Evolutionary conservation across 129 eudicot species (phyloP).

Genomic region (Escallonia herrerae): DNA sequence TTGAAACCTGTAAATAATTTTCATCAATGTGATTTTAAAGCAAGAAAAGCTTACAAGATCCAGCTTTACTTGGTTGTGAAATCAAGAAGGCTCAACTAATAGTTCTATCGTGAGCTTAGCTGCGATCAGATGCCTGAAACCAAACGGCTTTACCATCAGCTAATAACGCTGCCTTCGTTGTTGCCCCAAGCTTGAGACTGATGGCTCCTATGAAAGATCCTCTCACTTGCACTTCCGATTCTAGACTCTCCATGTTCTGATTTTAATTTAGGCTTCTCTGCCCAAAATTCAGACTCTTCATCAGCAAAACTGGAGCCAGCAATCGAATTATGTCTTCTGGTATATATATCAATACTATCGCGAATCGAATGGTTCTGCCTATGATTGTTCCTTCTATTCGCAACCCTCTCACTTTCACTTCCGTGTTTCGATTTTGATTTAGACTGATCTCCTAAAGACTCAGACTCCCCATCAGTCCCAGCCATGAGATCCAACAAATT

Average conservation of each 20-base stretch:
- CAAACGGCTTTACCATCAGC: too few species aligned
- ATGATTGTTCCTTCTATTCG: conserved; percentile 6
- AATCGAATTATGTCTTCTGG: conserved; percentile 18
- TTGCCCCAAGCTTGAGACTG: too few species aligned
- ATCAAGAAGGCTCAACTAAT: conserved; percentile 6
- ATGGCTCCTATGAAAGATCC: too few species aligned
- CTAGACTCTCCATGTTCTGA: too few species aligned
- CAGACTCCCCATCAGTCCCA: conserved; percentile 23
- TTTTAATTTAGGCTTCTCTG: too few species aligned
- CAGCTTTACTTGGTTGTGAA: too few species aligned
- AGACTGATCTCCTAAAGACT: conserved; percentile 13
- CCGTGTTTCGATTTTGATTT: conserved; percentile 22
- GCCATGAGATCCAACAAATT: conserved; percentile 82
- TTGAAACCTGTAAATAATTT: background rate
- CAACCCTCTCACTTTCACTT: conserved; percentile 19
- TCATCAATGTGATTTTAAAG: conserved; percentile 15
- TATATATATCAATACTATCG: conserved; percentile 18
- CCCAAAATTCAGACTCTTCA: too few species aligned
- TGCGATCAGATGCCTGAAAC: conserved; percentile 7
- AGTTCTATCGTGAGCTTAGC: conserved; percentile 7
- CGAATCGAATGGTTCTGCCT: conserved; percentile 31
- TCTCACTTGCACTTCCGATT: too few species aligned
- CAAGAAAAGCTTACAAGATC: conserved; percentile 14
- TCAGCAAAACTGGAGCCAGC: conserved; percentile 20
- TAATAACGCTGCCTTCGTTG: too few species aligned